Conservation (phyloP, 805 yeast genomes). For the Debaryomyces tyrocola region DNA sequence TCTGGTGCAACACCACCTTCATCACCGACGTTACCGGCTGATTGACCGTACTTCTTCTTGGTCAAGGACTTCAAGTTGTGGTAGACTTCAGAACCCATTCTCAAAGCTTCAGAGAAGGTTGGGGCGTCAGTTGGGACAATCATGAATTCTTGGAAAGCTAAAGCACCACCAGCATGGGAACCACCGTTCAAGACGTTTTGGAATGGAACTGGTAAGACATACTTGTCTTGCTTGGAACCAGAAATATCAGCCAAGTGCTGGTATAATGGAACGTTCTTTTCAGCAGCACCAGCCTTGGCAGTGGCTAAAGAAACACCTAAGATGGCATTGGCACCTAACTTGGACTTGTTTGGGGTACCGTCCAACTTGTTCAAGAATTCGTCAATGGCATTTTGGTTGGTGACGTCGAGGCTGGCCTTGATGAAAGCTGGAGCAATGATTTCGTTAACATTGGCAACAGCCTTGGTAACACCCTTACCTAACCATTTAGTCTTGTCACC, state of each 20-base stretch:
- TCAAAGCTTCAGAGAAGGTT: slow-evolving; percentile 90
- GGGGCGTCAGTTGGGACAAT: slow-evolving; percentile 93
- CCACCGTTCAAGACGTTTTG: slow-evolving; percentile 99
- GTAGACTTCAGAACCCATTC: slow-evolving; percentile 98
- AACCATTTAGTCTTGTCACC: slow-evolving; percentile 96
- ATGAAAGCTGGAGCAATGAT: slow-evolving; percentile 92
- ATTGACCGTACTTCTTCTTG: slow-evolving; percentile 93
- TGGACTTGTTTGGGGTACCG: slow-evolving; percentile 96
- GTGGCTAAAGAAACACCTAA: slow-evolving; percentile 97
- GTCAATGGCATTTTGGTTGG: slow-evolving; percentile 84
- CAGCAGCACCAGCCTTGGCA: slow-evolving; percentile 98
- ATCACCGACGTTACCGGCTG: slow-evolving; percentile 99
- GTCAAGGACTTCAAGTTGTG: slow-evolving; percentile 91
- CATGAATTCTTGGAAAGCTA: slow-evolving; percentile 99
- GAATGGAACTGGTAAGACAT: slow-evolving; percentile 98
- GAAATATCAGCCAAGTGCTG: slow-evolving; percentile 83
- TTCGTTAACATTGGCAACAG: slow-evolving; percentile 93
- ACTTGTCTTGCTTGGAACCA: slow-evolving; percentile 72
- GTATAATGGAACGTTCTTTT: slow-evolving; percentile 90
- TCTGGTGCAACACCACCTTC: slow-evolving; percentile 99
- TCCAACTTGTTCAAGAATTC: slow-evolving; percentile 83
- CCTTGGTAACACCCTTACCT: slow-evolving; percentile 98
- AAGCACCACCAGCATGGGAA: slow-evolving; percentile 99
- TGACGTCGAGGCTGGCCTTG: slow-evolving; percentile 77
- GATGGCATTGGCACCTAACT: slow-evolving; percentile 98